Conservation (phyloP, 768 basidiomycete genomes). For the Leccinum longicurvipes region DNA sequence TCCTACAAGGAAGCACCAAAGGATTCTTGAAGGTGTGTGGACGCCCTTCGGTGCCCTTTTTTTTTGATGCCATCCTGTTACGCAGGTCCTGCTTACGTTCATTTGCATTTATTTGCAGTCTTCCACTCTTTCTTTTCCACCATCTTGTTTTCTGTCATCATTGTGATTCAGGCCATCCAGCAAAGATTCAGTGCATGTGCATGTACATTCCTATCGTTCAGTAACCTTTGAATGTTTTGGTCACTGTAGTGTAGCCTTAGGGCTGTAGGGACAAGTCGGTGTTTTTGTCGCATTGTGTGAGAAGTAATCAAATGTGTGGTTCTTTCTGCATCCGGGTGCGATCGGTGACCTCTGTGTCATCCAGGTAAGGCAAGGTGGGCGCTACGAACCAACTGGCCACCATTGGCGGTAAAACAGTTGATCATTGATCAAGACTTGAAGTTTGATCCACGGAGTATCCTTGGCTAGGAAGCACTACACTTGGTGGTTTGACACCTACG, state of each 20-base stretch:
- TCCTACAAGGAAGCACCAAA: constrained; percentile 89
- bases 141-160: constrained; percentile 6
- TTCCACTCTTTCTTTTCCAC: constrained; percentile 3
- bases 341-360: neutral
- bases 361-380: neutral
- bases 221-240: constrained; percentile 25
- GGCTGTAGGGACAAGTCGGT: constrained; percentile 13
- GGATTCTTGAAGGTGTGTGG: constrained; percentile 32
- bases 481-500: neutral
- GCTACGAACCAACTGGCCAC: constrained; percentile 8
- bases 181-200: neutral
- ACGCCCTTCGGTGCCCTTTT: neutral
- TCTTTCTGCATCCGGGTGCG: neutral
- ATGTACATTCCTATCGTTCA: too few relatives aligned
- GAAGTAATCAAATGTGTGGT: constrained; percentile 3
- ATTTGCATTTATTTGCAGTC: constrained; percentile 18
- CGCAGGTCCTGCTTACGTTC: constrained; percentile 9
- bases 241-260: constrained; percentile 24
- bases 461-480: neutral
- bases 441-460: neutral
- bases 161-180: constrained; percentile 19
- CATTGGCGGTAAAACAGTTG: constrained; percentile 6
- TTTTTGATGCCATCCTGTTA: neutral
- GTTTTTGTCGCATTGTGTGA: neutral
- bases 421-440: neutral